Evolutionary conservation across 805 yeast genomes (phyloP), one percentile per base, ranked within the genome.

Genomic region (Ogataea kodamae): DNA sequence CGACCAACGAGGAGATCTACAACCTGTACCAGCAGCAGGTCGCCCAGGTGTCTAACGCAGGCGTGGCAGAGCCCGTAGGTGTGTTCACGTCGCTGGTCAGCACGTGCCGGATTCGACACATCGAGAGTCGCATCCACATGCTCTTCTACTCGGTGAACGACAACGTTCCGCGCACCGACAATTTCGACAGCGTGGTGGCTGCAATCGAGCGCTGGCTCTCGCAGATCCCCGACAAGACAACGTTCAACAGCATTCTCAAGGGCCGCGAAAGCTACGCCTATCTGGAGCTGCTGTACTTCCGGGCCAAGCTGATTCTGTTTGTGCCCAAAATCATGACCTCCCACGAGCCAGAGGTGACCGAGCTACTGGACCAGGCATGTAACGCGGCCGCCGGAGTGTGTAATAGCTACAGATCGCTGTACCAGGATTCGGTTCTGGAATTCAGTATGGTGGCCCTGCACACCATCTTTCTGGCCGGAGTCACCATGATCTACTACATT

Each of bases 381-480:
- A 22, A 40, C 6, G 29, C 49, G 1, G 53, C 53, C 7, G 53
- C 48, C 9, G 49, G 53, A n/a, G 43, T 48, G 3, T 48, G 53
- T 25, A 34, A 39, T 9, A 35, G 45, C 12, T 45, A 46, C 25
- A 48, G 39, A 22, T 26, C 37, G 9, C 39, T 48, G 9, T 48
- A 44, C 20, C 36, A 45, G 10, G 50, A 42, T 18, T 35, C 49
- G 9, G 39, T 48, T n/a, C 31, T 48, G 18, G 53, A 44, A 18
- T 48, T 44, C 29, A 48, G 50, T 26, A 43, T 44, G 9, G 42
- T 43, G 28, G 50, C 53, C 7, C 37, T 48, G 7, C 52, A 47
- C 30, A 47, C 52, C 2, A 37, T 37, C 2, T 47, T 47, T 40
- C 31, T 51, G 9, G 56, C 55, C 1, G 58, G 58, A 7, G 56